Evolutionary conservation across 371 early-diverging fungal species (phyloP).

Genomic region (Lichtheimia ornata): DNA sequence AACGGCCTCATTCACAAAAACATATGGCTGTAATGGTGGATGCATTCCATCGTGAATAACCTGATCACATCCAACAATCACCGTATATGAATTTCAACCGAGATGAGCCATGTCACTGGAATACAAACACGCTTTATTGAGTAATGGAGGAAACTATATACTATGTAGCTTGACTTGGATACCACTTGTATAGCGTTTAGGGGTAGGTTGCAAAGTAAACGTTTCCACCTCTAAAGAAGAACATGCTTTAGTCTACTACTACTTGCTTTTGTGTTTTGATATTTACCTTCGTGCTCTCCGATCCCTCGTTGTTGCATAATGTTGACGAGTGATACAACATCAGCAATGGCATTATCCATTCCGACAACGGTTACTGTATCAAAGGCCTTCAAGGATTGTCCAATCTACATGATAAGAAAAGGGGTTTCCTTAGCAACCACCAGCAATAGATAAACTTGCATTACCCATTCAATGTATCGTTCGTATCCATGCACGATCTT

Average conservation of each 20-base stretch:
- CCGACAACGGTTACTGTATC: conserved; percentile 41
- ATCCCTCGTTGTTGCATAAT: conserved; percentile 39
- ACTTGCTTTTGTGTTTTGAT: not conserved
- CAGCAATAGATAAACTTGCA: not conserved
- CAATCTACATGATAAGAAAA: conserved; percentile 20
- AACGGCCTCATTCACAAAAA: too few relatives aligned
- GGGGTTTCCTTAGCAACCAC: not conserved
- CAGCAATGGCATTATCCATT: conserved; percentile 42
- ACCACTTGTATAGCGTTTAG: conserved; percentile 28
- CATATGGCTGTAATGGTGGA: too few relatives aligned
- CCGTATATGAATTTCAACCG: too few relatives aligned
- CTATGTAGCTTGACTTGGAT: conserved; percentile 39
- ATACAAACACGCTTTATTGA: not conserved
- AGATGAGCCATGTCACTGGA: too few relatives aligned
- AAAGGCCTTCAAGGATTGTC: conserved; percentile 28
- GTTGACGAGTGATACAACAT: conserved; percentile 38
- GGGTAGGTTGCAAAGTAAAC: conserved; percentile 29
- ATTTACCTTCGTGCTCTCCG: conserved; percentile 41
- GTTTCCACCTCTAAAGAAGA: conserved; percentile 33
- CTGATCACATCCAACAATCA: too few relatives aligned
- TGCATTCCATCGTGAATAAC: too few relatives aligned
- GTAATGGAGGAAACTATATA: not conserved
- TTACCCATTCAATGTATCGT: conserved; percentile 44
- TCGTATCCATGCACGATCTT: conserved; percentile 40
- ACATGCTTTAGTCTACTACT: not conserved